Percentiles rank a stretch among this genome's conserved stretches.
These are phyloP conservation scores for Hanseniaspora pseudoguilliermondii DNA, from an alignment of 805 yeast genomes.

Conservation along the genomic window DNA sequence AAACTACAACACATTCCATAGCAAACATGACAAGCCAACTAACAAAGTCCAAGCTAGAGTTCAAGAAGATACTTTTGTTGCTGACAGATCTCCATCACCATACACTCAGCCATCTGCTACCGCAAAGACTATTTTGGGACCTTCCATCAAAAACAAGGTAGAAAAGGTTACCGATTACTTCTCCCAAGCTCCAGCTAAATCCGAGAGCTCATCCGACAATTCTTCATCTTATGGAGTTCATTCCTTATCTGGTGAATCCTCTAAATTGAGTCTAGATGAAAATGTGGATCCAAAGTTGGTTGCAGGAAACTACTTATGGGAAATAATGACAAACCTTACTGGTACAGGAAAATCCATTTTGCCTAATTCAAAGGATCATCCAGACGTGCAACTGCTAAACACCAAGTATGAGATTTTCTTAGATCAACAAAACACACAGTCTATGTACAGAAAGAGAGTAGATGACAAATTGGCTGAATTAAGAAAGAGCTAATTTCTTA, in stretches of 20 bases:
- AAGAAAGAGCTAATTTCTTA: not conserved
- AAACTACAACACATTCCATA: constrained; percentile 31
- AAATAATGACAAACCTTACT: constrained; percentile 69
- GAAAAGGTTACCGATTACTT: not conserved
- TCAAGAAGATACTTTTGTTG: constrained; percentile 13
- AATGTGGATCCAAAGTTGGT: constrained; percentile 15
- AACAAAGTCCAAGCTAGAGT: constrained; percentile 13
- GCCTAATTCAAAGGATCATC: constrained; percentile 46
- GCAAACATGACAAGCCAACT: constrained; percentile 9
- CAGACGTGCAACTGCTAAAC: constrained; percentile 58
- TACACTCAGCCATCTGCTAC: constrained; percentile 76
- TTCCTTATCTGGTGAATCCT: not conserved
- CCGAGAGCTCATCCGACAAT: constrained; percentile 24
- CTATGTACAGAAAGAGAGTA: constrained; percentile 58
- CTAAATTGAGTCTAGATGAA: not conserved
- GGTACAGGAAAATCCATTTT: constrained; percentile 69
- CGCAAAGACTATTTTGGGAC: constrained; percentile 31
- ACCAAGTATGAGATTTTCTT: constrained; percentile 77
- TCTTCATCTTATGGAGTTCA: not conserved
- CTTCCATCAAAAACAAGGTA: constrained; percentile 31
- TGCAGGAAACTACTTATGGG: constrained; percentile 64
- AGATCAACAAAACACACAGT: constrained; percentile 77
- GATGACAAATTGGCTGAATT: constrained; percentile 26
- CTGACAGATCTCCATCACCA: constrained; percentile 39
- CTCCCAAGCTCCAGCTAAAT: constrained; percentile 31